A percentile compares a stretch with the other conserved stretches of the same genome.
Conservation (phyloP, 495 filamentous ascomycete species). For the Penicillium ochrochloron region DNA sequence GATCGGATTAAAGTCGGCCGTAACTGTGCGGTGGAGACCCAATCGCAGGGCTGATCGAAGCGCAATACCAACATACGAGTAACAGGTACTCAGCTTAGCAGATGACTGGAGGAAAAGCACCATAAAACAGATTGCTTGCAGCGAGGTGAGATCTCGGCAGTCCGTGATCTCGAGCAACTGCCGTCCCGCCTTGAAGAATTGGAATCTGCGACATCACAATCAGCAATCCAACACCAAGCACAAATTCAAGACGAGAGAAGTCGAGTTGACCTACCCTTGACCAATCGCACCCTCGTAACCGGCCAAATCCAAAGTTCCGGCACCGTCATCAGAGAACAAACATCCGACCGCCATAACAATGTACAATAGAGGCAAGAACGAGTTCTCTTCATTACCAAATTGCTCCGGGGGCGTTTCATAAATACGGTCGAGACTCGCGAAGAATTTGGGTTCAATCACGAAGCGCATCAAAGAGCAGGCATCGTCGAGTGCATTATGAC, state of each 20-base stretch:
- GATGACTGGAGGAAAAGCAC: constrained; percentile 91
- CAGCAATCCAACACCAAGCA: background rate
- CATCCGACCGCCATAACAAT: constrained; percentile 83
- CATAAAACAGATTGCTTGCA: constrained; percentile 91
- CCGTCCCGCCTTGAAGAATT: constrained; percentile 82
- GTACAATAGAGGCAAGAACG: constrained; percentile 83
- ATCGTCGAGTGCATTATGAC: constrained; percentile 78
- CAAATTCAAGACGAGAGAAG: background rate
- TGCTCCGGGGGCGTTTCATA: constrained; percentile 74
- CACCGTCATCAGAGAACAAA: constrained; percentile 67
- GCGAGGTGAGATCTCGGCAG: constrained; percentile 80
- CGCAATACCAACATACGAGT: constrained; percentile 90
- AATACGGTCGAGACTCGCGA: constrained; percentile 73
- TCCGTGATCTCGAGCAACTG: constrained; percentile 89
- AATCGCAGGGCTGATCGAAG: constrained; percentile 83
- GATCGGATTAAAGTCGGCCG: constrained; percentile 77
- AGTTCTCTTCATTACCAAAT: constrained; percentile 74
- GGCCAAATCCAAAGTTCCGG: constrained; percentile 50
- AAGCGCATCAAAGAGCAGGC: constrained; percentile 83
- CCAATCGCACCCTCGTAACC: constrained; percentile 77
- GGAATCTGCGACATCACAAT: constrained; percentile 57
- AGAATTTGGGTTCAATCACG: constrained; percentile 88
- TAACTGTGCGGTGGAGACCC: constrained; percentile 83
- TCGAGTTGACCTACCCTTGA: constrained; percentile 65
- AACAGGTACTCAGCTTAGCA: constrained; percentile 89